Base-by-base conservation (phyloP, 441 rosid species). In the Breynia disticha region DNA sequence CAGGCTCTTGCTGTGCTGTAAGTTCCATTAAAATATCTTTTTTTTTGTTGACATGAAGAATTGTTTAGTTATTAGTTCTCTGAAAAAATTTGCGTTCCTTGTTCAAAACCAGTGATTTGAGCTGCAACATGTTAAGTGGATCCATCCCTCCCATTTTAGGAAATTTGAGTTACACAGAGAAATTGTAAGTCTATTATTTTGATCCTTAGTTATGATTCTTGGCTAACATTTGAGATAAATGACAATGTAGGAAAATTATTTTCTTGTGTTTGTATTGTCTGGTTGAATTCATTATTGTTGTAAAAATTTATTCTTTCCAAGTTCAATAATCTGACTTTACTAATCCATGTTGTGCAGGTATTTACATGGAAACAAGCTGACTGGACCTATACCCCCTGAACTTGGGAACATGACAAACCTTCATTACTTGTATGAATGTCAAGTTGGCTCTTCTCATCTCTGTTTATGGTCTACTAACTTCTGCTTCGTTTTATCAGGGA, bases 1-100 rank as follows among this genome's bases (percentile, higher is more conserved):
- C 98, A 90, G 73, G 98, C 98, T 16, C 98, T 90, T 65, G 96
- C 98, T 54, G 98, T 90, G 18, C 56, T 90, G 98, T 90, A 76
- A 81, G 98, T 70, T 50, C 65, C 2, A 35, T 58, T 53, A 38
- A 59, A 48, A 22, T 11, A 20, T 38, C 14, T 32, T 37, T 50
- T 16, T 56, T n/a, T 32, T 1, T 14, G 3, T 8, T 16, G 11
- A 12, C 5, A 35, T 5, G 4, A 5, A 35, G 2, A 12, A 24
- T 52, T 14, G 3, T 4, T 10, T 4, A 44, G 50, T 17, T 48
- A 4, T 52, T 51, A 16, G 8, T 38, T 21, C 7, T 15, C 21
- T 11, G 24, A 44, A 19, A 5, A n/a, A 2, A 50, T 28, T 22
- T 38, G 37, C 35, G 56, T 54, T 14, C 50, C 19, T 50, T 42